Percentiles rank a stretch among this genome's conserved stretches.
Conservation (phyloP, 2,329 filamentous ascomycete genomes). For the Allantophomopsis lycopodina region DNA sequence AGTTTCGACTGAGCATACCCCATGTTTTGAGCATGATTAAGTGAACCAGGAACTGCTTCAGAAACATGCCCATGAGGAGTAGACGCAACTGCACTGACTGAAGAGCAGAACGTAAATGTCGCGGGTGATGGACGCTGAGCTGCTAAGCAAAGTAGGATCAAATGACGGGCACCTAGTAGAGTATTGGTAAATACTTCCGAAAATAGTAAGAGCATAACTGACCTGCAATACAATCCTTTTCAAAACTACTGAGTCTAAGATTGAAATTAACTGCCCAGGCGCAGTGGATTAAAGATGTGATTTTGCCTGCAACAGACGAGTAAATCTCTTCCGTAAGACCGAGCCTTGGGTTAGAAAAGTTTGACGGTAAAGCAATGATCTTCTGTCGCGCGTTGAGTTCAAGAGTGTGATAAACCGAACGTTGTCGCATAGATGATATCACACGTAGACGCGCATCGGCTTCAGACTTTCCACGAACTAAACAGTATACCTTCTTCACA, state of each 20-base stretch:
- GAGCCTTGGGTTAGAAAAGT: conserved; percentile 25
- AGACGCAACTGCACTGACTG: conserved; percentile 18
- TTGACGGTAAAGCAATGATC: conserved; percentile 22
- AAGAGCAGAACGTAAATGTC: conserved; percentile 23
- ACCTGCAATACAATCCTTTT: conserved; percentile 11
- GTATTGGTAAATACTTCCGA: neutral
- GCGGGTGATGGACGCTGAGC: conserved; percentile 9
- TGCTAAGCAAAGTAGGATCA: conserved; percentile 1
- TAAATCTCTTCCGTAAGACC: conserved; percentile 21
- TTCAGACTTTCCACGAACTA: conserved; percentile 26
- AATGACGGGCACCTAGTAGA: neutral
- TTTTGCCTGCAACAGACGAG: conserved; percentile 12
- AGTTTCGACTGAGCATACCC: conserved; percentile 36
- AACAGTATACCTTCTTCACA: conserved; percentile 35
- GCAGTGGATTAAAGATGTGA: conserved; percentile 32
- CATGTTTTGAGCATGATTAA: conserved; percentile 27
- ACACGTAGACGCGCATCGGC: conserved; percentile 19
- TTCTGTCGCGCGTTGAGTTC: conserved; percentile 13
- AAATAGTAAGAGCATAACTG: neutral
- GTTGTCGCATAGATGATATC: conserved; percentile 20
- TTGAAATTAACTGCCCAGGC: conserved; percentile 46
- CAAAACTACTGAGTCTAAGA: conserved; percentile 33
- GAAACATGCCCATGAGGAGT: conserved; percentile 7
- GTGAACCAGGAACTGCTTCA: conserved; percentile 7
- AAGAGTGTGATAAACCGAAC: conserved; percentile 6